phyloP scores from a whole-genome alignment of 805 yeast genomes.

The Grigorovia yakushimaensis region DNA sequence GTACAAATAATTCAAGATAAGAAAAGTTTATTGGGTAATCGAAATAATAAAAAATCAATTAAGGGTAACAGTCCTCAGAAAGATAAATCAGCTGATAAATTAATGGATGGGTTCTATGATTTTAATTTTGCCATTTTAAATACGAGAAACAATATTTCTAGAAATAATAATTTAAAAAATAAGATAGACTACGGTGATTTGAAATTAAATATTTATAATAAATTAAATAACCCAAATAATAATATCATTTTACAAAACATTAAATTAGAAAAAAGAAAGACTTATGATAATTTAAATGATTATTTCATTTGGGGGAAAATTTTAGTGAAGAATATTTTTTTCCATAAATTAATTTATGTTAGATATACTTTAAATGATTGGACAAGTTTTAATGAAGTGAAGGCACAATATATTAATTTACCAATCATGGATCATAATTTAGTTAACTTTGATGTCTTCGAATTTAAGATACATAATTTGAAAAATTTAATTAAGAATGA shows the following conservation, averaged over 20 bases:
- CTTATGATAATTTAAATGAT: slow-evolving; percentile 4
- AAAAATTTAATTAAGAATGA: slow-evolving; percentile 5
- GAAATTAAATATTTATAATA: slow-evolving; percentile 20
- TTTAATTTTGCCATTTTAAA: slow-evolving; percentile 21
- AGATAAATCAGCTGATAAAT: slow-evolving; percentile 8
- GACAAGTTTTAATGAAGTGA: slow-evolving; percentile 42
- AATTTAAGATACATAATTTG: slow-evolving; percentile 18
- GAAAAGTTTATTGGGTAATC: background rate
- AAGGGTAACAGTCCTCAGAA: background rate
- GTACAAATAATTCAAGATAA: background rate
- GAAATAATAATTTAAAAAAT: slow-evolving; percentile 3
- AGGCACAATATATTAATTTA: slow-evolving; percentile 17
- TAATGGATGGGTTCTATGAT: slow-evolving; percentile 19
- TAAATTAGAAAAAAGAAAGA: slow-evolving; percentile 9
- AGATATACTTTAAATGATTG: slow-evolving; percentile 73
- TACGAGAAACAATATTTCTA: slow-evolving; percentile 8
- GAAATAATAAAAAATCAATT: background rate
- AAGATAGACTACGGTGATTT: slow-evolving; percentile 7
- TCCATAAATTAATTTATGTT: slow-evolving; percentile 54
- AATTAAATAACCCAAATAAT: slow-evolving; percentile 8
- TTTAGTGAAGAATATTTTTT: slow-evolving; percentile 68
- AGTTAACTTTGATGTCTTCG: slow-evolving; percentile 19
- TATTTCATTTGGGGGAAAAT: slow-evolving; percentile 47
- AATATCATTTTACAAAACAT: slow-evolving; percentile 15
- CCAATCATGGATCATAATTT: slow-evolving; percentile 8